These are phyloP conservation scores for Xylariaceae sp. DNA, from an alignment of 2,329 filamentous ascomycete species.

Conservation along the genomic window DNA sequence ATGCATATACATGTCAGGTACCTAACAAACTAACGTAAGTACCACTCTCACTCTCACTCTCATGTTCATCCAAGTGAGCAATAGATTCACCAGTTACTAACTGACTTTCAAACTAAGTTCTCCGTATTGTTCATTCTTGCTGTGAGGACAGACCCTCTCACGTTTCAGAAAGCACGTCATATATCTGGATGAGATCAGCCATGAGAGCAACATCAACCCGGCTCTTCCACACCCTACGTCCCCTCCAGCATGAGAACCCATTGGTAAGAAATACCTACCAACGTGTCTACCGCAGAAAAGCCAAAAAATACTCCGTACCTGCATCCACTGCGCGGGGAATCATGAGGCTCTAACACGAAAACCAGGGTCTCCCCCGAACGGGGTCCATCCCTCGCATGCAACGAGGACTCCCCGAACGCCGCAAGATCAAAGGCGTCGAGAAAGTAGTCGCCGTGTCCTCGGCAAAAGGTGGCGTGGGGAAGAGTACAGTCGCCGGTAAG, in stretches of 20 bases:
- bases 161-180: neutral
- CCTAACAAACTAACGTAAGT: too few species aligned
- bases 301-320: neutral
- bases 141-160: neutral
- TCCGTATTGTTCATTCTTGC: neutral
- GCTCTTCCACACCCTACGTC: slow-evolving; percentile 49
- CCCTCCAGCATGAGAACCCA: slow-evolving; percentile 76
- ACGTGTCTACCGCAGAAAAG: neutral
- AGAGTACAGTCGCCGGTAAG: slow-evolving; percentile 82
- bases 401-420: slow-evolving; percentile 73
- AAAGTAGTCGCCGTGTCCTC: slow-evolving; percentile 97
- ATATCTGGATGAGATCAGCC: slow-evolving; percentile 5
- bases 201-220: slow-evolving; percentile 38
- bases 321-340: too few species aligned
- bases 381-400: slow-evolving; percentile 70
- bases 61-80: neutral
- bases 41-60: neutral
- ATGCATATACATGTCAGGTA: too few species aligned
- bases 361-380: slow-evolving; percentile 78
- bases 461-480: slow-evolving; percentile 96
- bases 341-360: neutral
- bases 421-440: slow-evolving; percentile 74
- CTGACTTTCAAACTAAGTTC: neutral
- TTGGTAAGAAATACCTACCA: slow-evolving; percentile 51
- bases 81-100: too few species aligned